A percentile compares a stretch with the other conserved stretches of the same genome.
phyloP scores from a whole-genome alignment of 352 stramenopile genomes.

The Phytopythium delawarense region DNA sequence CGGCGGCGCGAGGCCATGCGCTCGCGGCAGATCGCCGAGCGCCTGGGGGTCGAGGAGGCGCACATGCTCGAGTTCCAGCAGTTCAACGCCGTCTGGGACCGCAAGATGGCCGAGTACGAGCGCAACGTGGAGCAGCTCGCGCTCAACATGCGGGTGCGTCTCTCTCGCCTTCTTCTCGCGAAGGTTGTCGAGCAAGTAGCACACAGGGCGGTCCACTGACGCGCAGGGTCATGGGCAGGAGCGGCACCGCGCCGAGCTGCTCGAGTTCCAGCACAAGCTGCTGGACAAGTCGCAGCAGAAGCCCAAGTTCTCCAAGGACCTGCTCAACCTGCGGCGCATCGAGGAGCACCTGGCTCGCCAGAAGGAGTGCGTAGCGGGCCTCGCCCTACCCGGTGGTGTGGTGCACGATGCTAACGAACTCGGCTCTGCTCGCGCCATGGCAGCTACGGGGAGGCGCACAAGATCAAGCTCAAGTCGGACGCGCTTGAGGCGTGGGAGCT shows the following conservation, averaged over 20 bases:
- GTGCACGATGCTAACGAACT: no score
- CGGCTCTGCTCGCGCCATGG: no score
- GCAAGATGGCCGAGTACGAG: constrained; percentile 95
- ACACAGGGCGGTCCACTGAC: background rate
- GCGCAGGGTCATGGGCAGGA: constrained; percentile 26
- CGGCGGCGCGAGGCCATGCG: constrained; percentile 93
- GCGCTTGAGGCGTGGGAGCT: constrained; percentile 93
- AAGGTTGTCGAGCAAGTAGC: background rate
- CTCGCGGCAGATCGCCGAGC: constrained; percentile 92
- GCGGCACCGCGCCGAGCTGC: constrained; percentile 82
- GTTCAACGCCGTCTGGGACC: constrained; percentile 96
- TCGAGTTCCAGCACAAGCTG: constrained; percentile 92
- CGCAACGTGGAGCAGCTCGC: constrained; percentile 89
- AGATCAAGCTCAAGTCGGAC: constrained; percentile 96
- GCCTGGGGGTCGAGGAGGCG: constrained; percentile 94
- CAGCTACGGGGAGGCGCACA: constrained; percentile 93
- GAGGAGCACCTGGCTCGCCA: constrained; percentile 91
- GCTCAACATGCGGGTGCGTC: constrained; percentile 78
- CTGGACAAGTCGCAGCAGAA: constrained; percentile 86
- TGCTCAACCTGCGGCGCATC: constrained; percentile 92
- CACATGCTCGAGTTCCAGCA: constrained; percentile 98
- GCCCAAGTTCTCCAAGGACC: constrained; percentile 93
- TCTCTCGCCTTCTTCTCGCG: no score
- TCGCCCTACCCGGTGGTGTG: background rate
- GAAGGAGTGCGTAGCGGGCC: constrained; percentile 57